A percentile compares a stretch with the other conserved stretches of the same genome.
These are phyloP conservation scores for Ramichloridium luteum DNA, from an alignment of 2,329 filamentous ascomycete species.

Conservation along the genomic window DNA sequence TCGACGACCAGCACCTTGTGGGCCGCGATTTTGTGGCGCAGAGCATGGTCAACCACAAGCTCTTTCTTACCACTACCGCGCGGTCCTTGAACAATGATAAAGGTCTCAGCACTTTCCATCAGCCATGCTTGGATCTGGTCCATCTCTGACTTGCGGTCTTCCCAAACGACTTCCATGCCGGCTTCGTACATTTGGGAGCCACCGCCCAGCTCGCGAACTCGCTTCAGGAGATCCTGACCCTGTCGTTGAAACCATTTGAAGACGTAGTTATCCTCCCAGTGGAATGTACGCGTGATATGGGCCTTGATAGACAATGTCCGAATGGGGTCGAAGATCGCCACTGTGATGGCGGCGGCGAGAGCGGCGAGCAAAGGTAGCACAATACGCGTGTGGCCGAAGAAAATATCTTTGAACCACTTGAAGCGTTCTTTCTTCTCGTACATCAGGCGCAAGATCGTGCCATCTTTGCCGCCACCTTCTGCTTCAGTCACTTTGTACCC, in stretches of 20 bases:
- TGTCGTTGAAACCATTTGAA: slow-evolving; percentile 74
- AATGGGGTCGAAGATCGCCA: slow-evolving; percentile 87
- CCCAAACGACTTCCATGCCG: slow-evolving; percentile 71
- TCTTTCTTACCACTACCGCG: slow-evolving; percentile 85
- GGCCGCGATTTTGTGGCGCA: slow-evolving; percentile 47
- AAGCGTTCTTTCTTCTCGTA: slow-evolving; percentile 70
- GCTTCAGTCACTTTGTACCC: slow-evolving; percentile 59
- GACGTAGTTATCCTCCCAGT: slow-evolving; percentile 58
- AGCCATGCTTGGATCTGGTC: slow-evolving; percentile 75
- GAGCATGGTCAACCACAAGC: slow-evolving; percentile 70
- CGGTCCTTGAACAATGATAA: slow-evolving; percentile 86
- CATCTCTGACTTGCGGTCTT: slow-evolving; percentile 71
- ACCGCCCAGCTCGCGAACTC: slow-evolving; percentile 33
- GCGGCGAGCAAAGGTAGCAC: slow-evolving; percentile 75
- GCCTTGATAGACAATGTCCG: slow-evolving; percentile 84
- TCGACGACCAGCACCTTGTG: slow-evolving; percentile 75
- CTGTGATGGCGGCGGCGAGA: slow-evolving; percentile 67
- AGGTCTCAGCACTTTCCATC: slow-evolving; percentile 77
- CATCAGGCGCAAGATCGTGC: slow-evolving; percentile 66
- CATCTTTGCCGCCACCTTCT: slow-evolving; percentile 59
- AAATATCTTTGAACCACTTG: slow-evolving; percentile 76
- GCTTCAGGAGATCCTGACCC: slow-evolving; percentile 47
- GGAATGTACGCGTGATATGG: slow-evolving; percentile 68
- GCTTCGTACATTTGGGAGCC: slow-evolving; percentile 44
- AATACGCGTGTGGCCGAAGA: slow-evolving; percentile 73